phyloP scores from a whole-genome alignment of 805 yeast species.

The Zygoascus flipseniorum region DNA sequence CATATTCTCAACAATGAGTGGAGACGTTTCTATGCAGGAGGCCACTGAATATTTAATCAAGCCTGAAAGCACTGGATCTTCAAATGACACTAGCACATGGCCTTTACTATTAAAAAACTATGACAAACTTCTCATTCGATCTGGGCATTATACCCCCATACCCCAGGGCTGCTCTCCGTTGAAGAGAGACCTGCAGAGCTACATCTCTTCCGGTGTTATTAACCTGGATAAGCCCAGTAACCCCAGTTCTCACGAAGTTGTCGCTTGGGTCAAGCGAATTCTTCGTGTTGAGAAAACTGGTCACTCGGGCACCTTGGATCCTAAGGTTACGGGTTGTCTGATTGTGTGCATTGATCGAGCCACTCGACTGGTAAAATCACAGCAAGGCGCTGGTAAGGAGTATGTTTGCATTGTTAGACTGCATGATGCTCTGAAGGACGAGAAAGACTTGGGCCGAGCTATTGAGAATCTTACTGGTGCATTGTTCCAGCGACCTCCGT shows the following conservation, averaged over 20 bases:
- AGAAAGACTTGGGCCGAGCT: slow-evolving; percentile 77
- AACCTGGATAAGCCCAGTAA: slow-evolving; percentile 97
- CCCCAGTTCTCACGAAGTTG: slow-evolving; percentile 98
- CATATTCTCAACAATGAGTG: slow-evolving; percentile 32
- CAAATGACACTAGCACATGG: slow-evolving; percentile 89
- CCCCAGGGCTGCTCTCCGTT: slow-evolving; percentile 93
- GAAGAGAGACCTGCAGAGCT: slow-evolving; percentile 85
- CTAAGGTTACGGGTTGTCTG: slow-evolving; percentile 96
- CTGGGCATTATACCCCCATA: slow-evolving; percentile 96
- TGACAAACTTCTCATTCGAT: slow-evolving; percentile 88
- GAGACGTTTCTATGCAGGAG: slow-evolving; percentile 31
- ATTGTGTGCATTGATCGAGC: slow-evolving; percentile 98
- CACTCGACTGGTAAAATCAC: slow-evolving; percentile 94
- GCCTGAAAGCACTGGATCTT: slow-evolving; percentile 69
- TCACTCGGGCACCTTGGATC: slow-evolving; percentile 98
- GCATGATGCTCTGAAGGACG: slow-evolving; percentile 87
- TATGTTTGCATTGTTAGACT: slow-evolving; percentile 95
- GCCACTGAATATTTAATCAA: slow-evolving; percentile 62
- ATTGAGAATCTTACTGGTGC: slow-evolving; percentile 97
- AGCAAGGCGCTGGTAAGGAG: slow-evolving; percentile 99
- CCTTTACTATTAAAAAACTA: slow-evolving; percentile 89
- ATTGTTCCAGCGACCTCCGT: slow-evolving; percentile 97
- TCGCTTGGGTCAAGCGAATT: slow-evolving; percentile 97
- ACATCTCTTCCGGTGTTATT: slow-evolving; percentile 90
- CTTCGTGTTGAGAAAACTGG: slow-evolving; percentile 95